Evolutionary conservation across 192 early-diverging fungal genomes (phyloP), one percentile per base, ranked within the genome.

Genomic region (Coemansia umbellata): DNA sequence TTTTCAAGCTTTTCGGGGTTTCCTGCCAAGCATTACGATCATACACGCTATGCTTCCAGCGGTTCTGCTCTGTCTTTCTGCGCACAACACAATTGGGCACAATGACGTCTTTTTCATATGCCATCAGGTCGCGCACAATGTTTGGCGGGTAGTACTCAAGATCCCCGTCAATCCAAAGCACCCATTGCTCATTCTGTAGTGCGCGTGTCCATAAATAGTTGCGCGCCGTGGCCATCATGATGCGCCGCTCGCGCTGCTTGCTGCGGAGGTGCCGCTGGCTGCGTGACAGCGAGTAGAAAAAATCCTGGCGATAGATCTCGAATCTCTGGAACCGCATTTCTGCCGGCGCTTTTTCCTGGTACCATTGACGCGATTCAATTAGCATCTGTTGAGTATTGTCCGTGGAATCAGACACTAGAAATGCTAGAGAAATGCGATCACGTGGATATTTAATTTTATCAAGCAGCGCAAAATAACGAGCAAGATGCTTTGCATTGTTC

Each of bases 1-100:
- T 60, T 3, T 56, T 69, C 32, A 61, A 61, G 40, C 84, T 84
- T 47, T 80, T 71, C 0, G 54, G 39, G 1, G 85, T 86, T 49
- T 88, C 87, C 33, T 79, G 66, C 82, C 82, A 88, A 37, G 84
- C 86, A 39, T 88, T 85, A 56, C 76, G 81, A 47, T 88, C 87
- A 37, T 88, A 86, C 0, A 79, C 79, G 27, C 24, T 74, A 59
- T 59, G 77, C 60, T 72, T 85, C 66, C 58, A 78, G 47, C 49
- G 78, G 48, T 36, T 60, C 61, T 60, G 80, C 28, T 58, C 59
- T 32, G 40, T 50, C 67, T 63, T 73, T 18, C 37, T 41, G 22
- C 58, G 47, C 13, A 67, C 61, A 19, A 84, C 63, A 31, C 82
- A 84, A 55, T 85, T 84, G 19, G 87, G 85, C 4, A 76, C 85